Conservation (phyloP, 805 yeast genomes). For the Candida wancherniae region DNA sequence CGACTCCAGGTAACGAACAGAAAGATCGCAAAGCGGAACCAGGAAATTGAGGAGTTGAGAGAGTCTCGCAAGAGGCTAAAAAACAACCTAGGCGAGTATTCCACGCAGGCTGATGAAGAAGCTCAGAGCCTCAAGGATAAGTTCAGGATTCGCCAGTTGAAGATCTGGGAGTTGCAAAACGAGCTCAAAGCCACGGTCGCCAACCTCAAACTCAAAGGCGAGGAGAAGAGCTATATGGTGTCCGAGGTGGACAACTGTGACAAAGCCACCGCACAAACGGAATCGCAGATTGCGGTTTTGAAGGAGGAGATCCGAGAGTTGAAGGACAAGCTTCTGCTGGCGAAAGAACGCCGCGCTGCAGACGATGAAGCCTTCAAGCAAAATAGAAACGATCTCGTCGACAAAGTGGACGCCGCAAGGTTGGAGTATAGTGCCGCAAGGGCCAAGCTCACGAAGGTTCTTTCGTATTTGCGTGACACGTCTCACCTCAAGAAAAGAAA, state of each 20-base stretch:
- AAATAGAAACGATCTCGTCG: constrained; percentile 15
- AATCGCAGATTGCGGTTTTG: constrained; percentile 23
- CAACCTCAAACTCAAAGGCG: constrained; percentile 42
- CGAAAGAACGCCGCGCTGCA: constrained; percentile 21
- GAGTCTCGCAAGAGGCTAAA: constrained; percentile 24
- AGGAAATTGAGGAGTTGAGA: constrained; percentile 24
- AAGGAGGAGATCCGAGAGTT: constrained; percentile 16
- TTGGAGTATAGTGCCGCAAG: constrained; percentile 21
- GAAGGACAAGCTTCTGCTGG: constrained; percentile 18
- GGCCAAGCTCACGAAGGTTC: constrained; percentile 27
- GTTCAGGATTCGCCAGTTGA: constrained; percentile 35
- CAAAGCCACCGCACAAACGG: constrained; percentile 44
- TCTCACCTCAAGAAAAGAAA: constrained; percentile 40
- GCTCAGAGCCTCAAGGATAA: constrained; percentile 16
- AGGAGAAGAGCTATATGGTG: constrained; percentile 62
- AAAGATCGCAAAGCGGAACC: constrained; percentile 26
- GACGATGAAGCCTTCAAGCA: constrained; percentile 17
- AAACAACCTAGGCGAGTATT: constrained; percentile 24
- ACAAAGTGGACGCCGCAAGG: constrained; percentile 22
- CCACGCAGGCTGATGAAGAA: constrained; percentile 19
- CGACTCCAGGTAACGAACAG: constrained; percentile 33
- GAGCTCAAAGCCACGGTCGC: constrained; percentile 41
- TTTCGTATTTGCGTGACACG: constrained; percentile 34
- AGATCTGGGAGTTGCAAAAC: constrained; percentile 43
- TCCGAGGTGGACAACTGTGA: constrained; percentile 54